Percentiles rank a stretch among this genome's conserved stretches.
These are phyloP conservation scores for Mycena polygramma DNA, from an alignment of 768 basidiomycete genomes.

Conservation along the genomic window DNA sequence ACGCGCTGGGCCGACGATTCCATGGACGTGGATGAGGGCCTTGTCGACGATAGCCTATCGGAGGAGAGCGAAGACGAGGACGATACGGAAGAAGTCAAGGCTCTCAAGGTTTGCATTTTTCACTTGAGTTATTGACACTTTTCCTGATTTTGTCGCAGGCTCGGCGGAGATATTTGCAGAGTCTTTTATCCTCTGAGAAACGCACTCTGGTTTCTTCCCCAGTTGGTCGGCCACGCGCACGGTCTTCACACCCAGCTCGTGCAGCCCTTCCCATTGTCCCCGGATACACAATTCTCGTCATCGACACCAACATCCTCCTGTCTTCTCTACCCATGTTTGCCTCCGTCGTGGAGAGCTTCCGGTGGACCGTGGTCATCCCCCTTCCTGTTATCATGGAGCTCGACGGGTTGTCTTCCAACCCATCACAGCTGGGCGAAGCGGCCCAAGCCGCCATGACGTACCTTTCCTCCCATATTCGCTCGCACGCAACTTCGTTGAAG, in stretches of 20 bases:
- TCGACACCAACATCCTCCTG: slow-evolving; percentile 96
- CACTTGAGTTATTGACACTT: slow-evolving; percentile 12
- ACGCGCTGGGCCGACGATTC: slow-evolving; percentile 74
- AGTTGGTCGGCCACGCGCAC: slow-evolving; percentile 43
- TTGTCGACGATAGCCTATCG: slow-evolving; percentile 53
- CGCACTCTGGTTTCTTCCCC: slow-evolving; percentile 45
- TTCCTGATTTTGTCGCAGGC: slow-evolving; percentile 59
- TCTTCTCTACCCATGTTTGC: slow-evolving; percentile 82
- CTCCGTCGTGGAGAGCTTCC: slow-evolving; percentile 80
- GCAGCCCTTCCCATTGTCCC: slow-evolving; percentile 71
- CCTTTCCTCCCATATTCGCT: slow-evolving; percentile 80
- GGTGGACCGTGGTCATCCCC: slow-evolving; percentile 92
- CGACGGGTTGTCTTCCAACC: slow-evolving; percentile 84
- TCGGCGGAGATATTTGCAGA: slow-evolving; percentile 80
- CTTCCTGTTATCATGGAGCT: slow-evolving; percentile 97
- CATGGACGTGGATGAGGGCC: slow-evolving; percentile 80
- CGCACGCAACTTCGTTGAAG: slow-evolving; percentile 85
- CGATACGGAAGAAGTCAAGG: slow-evolving; percentile 80
- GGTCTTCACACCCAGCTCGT: slow-evolving; percentile 48
- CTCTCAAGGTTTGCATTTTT: slow-evolving; percentile 74
- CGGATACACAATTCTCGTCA: slow-evolving; percentile 91
- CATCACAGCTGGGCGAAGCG: slow-evolving; percentile 75
- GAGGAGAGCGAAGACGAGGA: slow-evolving; percentile 72
- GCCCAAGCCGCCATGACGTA: slow-evolving; percentile 82
- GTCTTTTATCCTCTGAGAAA: slow-evolving; percentile 67